Evolutionary conservation across 345 rosid genomes (phyloP), one percentile per base, ranked within the genome.

Genomic region (Corchorus capsularis): DNA sequence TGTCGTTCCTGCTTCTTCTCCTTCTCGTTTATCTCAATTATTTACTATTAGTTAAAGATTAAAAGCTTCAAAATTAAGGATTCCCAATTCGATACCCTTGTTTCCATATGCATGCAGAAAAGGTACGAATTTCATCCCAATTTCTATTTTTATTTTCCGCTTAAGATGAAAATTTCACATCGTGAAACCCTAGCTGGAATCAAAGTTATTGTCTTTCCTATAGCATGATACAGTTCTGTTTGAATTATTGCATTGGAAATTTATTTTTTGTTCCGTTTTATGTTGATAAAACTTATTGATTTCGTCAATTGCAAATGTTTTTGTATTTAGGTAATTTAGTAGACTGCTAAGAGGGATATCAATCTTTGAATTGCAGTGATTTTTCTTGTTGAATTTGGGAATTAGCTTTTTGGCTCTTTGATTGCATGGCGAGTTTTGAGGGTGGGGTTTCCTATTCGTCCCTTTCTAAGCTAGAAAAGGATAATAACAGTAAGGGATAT

Each of bases 371-470:
- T 62, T 56, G 63, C 64, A 59, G 80, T 60, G 39, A 50, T 8
- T 32, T 62, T 32, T 22, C 7, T 34, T 71, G 62, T 75, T 73
- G 72, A 52, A 55, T 41, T 55, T 65, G 72, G 52, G 49, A 54
- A n/a, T 66, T 70, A n/a, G 54, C 61, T 52, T 78, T 60, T 47
- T 72, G 74, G 34, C 43, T 50, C 71, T 57, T 9, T 49, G 56
- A 45, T 60, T 19, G 54, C 27, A 91, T 91, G 96, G 88, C 82
- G 15, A 77, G 61, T 14, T 63, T 81, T 1, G 78, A 75, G 39
- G 87, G 81, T 32, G 77, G 85, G 69, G 82, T 77, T 79, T 83
- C 82, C 3, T 83, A 77, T 82, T 80, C 87, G 50, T 79, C 82
- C 0, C 63, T 75, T 43, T 68, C 85, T 27, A 79, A 79, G 50